Evolutionary conservation across 2,329 filamentous ascomycete genomes (phyloP).

Genomic region (Xylogone sp.): DNA sequence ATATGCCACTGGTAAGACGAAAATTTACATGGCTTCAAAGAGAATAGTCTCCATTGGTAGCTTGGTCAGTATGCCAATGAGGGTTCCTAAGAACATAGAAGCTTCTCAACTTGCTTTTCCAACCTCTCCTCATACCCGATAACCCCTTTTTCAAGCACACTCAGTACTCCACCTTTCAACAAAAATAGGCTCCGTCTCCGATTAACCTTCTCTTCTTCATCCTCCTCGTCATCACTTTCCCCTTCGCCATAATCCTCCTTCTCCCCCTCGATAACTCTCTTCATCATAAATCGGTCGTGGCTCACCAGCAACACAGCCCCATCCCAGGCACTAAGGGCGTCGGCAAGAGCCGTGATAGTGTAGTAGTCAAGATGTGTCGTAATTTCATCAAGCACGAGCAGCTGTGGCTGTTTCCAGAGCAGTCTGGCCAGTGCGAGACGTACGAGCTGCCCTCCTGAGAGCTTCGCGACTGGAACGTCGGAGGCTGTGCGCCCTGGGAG

Average conservation of each 20-base stretch:
- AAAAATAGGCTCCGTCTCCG: constrained; percentile 56
- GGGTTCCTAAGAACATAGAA: constrained; percentile 20
- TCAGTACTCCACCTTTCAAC: constrained; percentile 54
- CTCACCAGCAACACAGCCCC: constrained; percentile 75
- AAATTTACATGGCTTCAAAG: too few species aligned
- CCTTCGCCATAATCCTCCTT: constrained; percentile 36
- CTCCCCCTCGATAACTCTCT: constrained; percentile 65
- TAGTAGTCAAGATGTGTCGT: constrained; percentile 88
- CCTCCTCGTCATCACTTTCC: constrained; percentile 41
- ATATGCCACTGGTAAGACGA: too few species aligned
- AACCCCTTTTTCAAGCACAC: constrained; percentile 54
- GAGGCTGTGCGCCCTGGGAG: constrained; percentile 67
- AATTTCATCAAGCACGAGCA: constrained; percentile 93
- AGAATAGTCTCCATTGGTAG: too few species aligned
- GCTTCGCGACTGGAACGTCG: constrained; percentile 66
- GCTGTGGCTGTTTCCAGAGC: constrained; percentile 97
- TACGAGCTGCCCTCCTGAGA: constrained; percentile 78
- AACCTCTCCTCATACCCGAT: constrained; percentile 61
- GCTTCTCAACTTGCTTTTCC: constrained; percentile 53
- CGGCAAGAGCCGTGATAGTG: constrained; percentile 68
- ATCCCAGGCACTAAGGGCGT: constrained; percentile 63
- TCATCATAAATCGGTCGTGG: constrained; percentile 80
- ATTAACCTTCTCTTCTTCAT: constrained; percentile 39
- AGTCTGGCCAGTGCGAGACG: constrained; percentile 85
- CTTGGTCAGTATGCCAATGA: too few species aligned